Conservation (phyloP, 2,329 filamentous ascomycete genomes). For the Magnaporthiopsis incrustans region DNA sequence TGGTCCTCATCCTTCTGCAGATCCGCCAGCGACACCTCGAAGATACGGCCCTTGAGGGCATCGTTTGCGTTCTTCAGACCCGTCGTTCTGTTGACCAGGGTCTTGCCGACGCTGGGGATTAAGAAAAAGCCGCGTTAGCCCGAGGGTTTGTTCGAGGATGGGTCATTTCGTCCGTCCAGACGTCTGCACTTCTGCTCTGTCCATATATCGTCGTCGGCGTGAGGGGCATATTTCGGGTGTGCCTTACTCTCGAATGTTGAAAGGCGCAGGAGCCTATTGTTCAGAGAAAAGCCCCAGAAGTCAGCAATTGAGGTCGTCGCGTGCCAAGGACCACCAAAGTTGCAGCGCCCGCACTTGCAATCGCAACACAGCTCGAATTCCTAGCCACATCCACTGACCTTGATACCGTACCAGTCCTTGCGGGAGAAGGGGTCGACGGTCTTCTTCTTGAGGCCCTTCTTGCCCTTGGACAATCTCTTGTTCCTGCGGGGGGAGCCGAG, state of each 20-base stretch:
- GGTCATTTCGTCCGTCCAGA: not conserved
- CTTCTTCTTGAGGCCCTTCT: slow-evolving; percentile 99
- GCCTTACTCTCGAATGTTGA: slow-evolving; percentile 91
- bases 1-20: slow-evolving; percentile 99
- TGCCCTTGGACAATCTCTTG: slow-evolving; percentile 99
- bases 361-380: not conserved
- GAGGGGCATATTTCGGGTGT: slow-evolving; percentile 15
- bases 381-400: slow-evolving; percentile 46
- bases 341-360: slow-evolving; percentile 1
- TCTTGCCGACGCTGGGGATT: slow-evolving; percentile 86
- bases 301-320: not conserved
- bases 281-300: slow-evolving; percentile 10
- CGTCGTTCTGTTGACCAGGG: slow-evolving; percentile 97
- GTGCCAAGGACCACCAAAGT: not conserved
- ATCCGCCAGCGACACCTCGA: slow-evolving; percentile 98
- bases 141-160: slow-evolving; percentile 13
- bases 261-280: slow-evolving; percentile 78
- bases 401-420: slow-evolving; percentile 99
- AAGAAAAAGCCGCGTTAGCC: slow-evolving; percentile 11
- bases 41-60: slow-evolving; percentile 94
- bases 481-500: slow-evolving; percentile 53
- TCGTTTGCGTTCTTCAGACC: slow-evolving; percentile 99
- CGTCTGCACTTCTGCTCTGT: not conserved
- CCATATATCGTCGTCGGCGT: slow-evolving; percentile 4
- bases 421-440: slow-evolving; percentile 93